phyloP scores from a whole-genome alignment of 257 asterid genomes.

The Ligustrum vulgare region DNA sequence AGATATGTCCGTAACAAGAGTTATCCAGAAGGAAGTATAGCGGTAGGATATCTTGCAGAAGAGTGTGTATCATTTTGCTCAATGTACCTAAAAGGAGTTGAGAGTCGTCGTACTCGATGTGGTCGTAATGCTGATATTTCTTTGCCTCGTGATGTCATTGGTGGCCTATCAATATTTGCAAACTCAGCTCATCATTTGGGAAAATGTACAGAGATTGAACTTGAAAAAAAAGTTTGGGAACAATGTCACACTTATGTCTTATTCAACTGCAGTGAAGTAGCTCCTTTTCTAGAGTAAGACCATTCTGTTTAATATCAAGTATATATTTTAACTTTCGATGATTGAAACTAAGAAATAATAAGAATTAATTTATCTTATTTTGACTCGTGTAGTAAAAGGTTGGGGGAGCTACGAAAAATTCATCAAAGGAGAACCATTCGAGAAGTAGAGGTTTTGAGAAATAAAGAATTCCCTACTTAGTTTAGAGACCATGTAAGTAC shows the following conservation, averaged over 20 bases:
- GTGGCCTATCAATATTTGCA: background rate
- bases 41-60: background rate
- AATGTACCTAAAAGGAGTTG: background rate
- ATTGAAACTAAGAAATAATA: too few species aligned
- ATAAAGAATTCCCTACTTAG: background rate
- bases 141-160: background rate
- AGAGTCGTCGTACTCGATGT: background rate
- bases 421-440: background rate
- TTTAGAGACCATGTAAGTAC: background rate
- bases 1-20: background rate
- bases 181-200: background rate
- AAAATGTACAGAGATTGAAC: background rate
- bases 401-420: background rate
- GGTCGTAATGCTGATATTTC: background rate
- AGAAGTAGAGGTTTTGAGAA: background rate
- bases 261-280: background rate
- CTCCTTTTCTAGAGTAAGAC: background rate
- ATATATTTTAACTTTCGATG: too few species aligned
- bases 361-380: background rate
- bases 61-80: background rate
- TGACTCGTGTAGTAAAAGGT: background rate
- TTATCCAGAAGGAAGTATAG: background rate
- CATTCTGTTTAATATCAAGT: too few species aligned
- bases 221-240: background rate
- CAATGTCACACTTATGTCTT: background rate